Evolutionary conservation across 441 rosid species (phyloP), one percentile per base, ranked within the genome.

Genomic region (Geranium incanum): DNA sequence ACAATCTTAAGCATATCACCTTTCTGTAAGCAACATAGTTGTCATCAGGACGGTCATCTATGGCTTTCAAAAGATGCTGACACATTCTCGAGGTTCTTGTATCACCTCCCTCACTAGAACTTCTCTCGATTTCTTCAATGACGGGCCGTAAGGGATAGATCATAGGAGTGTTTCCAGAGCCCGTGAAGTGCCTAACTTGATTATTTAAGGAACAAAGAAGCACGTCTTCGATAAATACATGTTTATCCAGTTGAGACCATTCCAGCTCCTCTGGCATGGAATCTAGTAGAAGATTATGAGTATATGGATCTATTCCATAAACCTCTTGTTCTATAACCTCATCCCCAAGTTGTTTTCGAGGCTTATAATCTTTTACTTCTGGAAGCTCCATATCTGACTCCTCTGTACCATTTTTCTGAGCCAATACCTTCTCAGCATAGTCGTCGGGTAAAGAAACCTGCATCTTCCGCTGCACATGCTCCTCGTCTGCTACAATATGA

Each of bases 321-420:
- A 95, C 99, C 84, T 95, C 99, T 80, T 95, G 99, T 77, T 95
- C 99, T 71, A 95, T 66, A 77, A 95, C 99, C 82, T 93, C 93
- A 74, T 84, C 81, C 60, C 98, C 99, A 69, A 87, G 96, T 79
- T 79, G 83, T 81, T 95, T 95, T 77, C 99, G 86, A 70, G 98
- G 99, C 79, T 90, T 93, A 71, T 77, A 95, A 74, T 89, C 97
- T 85, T 95, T 95, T 62, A 95, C 97, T 84, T 95, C 99, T 70
- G 99, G 99, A 85, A 95, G 99, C 78, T 95, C 99, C 99, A 95
- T 89, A 83, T 95, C 99, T 79, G 85, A 81, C 80, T 95, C 99
- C 83, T 95, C 99, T 59, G 81, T 78, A 69, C 99, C 97, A 86
- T 80, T 91, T 84, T 77, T 87, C 87, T 88, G 97, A 57, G 97